A percentile compares a stretch with the other conserved stretches of the same genome.
Evolutionary conservation across 805 yeast genomes (phyloP).

Genomic region (Cyberlindnera mississippiensis): DNA sequence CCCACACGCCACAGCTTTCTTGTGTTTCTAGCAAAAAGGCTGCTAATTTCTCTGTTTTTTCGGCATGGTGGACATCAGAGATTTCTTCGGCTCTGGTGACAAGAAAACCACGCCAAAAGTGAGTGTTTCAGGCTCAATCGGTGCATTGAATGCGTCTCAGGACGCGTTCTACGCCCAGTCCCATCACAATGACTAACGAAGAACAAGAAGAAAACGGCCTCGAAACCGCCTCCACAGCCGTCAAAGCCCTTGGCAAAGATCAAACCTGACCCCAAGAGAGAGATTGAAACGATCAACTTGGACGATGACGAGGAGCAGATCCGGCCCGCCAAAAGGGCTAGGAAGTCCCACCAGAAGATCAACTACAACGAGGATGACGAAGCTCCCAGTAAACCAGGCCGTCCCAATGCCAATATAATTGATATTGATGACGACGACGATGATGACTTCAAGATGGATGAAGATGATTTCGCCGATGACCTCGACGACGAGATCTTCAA

Average conservation of each 20-base stretch:
- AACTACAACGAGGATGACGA: too few relatives aligned
- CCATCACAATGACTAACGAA: too few relatives aligned
- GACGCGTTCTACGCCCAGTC: not conserved
- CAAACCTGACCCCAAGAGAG: not conserved
- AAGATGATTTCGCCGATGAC: slow-evolving; percentile 19
- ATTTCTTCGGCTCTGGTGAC: slow-evolving; percentile 32
- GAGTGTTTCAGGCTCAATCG: too few relatives aligned
- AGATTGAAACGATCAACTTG: slow-evolving; percentile 1
- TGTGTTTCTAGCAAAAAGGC: too few relatives aligned
- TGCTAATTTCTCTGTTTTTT: not conserved
- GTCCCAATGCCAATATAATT: slow-evolving; percentile 10
- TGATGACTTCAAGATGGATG: slow-evolving; percentile 3
- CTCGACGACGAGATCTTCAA: slow-evolving; percentile 12
- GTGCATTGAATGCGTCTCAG: too few relatives aligned
- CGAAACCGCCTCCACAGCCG: not conserved
- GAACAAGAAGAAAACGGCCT: too few relatives aligned
- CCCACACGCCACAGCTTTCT: too few relatives aligned
- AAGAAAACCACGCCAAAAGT: slow-evolving; percentile 15
- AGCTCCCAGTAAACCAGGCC: not conserved
- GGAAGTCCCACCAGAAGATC: slow-evolving; percentile 1
- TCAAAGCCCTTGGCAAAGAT: not conserved
- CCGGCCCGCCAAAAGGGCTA: slow-evolving; percentile 8
- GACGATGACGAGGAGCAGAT: slow-evolving; percentile 26
- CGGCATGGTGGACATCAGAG: slow-evolving; percentile 37
- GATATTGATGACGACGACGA: slow-evolving; percentile 24